Evolutionary conservation across 2,329 filamentous ascomycete species (phyloP).

Genomic region (Alternaria tenuissima): DNA sequence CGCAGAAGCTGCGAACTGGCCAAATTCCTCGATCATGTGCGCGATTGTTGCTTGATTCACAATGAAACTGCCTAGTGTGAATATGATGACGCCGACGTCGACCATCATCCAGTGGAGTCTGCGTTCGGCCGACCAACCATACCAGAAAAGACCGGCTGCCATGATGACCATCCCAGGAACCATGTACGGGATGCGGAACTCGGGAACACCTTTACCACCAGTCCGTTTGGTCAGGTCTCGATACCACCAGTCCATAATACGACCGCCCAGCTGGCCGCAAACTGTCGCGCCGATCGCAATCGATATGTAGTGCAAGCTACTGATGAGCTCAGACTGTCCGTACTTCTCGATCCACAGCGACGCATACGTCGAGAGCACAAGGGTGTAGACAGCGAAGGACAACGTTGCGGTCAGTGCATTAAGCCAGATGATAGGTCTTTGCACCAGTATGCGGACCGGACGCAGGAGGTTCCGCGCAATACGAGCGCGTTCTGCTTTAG

Average conservation of each 20-base stretch:
- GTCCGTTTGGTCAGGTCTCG: slow-evolving; percentile 45
- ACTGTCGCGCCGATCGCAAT: slow-evolving; percentile 66
- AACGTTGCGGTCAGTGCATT: neutral
- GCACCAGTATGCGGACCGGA: neutral
- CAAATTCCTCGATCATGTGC: slow-evolving; percentile 40
- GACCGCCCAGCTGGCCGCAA: slow-evolving; percentile 44
- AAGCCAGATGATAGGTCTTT: neutral
- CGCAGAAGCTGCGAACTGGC: slow-evolving; percentile 22
- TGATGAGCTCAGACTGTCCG: slow-evolving; percentile 16
- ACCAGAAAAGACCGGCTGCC: slow-evolving; percentile 51
- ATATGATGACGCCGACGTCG: slow-evolving; percentile 58
- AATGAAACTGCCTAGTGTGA: slow-evolving; percentile 26
- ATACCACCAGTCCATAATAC: neutral
- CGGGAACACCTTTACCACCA: slow-evolving; percentile 14
- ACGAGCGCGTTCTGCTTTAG: neutral
- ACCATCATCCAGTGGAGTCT: slow-evolving; percentile 62
- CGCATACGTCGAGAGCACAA: slow-evolving; percentile 35
- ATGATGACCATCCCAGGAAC: slow-evolving; percentile 33
- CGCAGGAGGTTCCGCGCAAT: neutral
- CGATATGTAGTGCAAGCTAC: slow-evolving; percentile 53
- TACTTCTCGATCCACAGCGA: slow-evolving; percentile 35
- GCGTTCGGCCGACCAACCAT: slow-evolving; percentile 63
- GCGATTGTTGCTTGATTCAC: neutral
- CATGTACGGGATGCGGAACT: neutral
- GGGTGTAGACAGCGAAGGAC: neutral